phyloP scores from a whole-genome alignment of 2,329 filamentous ascomycete species.

The Nothomitra cinnamomea region DNA sequence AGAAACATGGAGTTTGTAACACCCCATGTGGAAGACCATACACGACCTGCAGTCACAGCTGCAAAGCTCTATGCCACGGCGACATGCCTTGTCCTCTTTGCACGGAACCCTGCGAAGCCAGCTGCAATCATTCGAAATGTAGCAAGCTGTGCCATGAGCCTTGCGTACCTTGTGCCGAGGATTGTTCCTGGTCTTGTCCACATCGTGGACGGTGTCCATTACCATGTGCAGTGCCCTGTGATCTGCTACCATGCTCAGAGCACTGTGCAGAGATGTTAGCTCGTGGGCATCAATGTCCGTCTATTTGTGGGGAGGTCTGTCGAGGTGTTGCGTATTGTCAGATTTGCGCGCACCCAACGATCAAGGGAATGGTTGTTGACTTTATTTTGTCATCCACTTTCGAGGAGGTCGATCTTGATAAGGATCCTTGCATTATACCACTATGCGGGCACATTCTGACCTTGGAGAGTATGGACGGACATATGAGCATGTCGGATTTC shows the following conservation, averaged over 20 bases:
- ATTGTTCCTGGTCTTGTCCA: constrained; percentile 37
- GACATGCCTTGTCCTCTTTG: constrained; percentile 31
- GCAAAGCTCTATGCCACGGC: constrained; percentile 34
- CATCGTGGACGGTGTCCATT: constrained; percentile 32
- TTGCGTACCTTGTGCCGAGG: constrained; percentile 42
- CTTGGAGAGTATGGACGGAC: constrained; percentile 40
- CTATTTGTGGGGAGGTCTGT: constrained; percentile 47
- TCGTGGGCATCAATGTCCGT: constrained; percentile 49
- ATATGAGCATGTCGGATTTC: constrained; percentile 36
- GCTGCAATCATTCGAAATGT: constrained; percentile 41
- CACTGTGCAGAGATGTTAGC: constrained; percentile 36
- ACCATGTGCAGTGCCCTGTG: constrained; percentile 50
- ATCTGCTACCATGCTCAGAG: constrained; percentile 45
- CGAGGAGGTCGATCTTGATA: constrained; percentile 37
- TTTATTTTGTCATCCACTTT: constrained; percentile 37
- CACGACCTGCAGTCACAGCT: constrained; percentile 39
- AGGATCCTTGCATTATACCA: constrained; percentile 44
- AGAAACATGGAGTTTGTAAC: constrained; percentile 32
- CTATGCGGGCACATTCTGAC: constrained; percentile 48
- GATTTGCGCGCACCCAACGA: constrained; percentile 28
- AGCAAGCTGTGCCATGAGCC: constrained; percentile 38
- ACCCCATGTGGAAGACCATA: constrained; percentile 33
- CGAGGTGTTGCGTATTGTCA: constrained; percentile 38
- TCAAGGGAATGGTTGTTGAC: constrained; percentile 36
- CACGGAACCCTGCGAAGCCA: constrained; percentile 32